Percentiles rank a stretch among this genome's conserved stretches.
These are phyloP conservation scores for Phaeosphaeriaceae sp. DNA, from an alignment of 2,329 filamentous ascomycete species.

Conservation along the genomic window DNA sequence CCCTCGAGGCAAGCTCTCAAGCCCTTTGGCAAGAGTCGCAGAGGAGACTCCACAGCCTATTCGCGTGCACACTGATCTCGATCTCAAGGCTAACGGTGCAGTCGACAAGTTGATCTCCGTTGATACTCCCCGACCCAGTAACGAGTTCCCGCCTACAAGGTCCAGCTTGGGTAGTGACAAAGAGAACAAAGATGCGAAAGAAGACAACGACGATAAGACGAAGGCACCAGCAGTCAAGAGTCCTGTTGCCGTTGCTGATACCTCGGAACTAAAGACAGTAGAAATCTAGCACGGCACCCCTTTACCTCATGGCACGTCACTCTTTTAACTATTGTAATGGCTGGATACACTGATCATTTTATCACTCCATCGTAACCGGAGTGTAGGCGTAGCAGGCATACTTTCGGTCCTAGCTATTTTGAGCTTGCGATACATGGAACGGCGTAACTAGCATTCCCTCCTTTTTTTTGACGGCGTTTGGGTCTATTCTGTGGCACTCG, in stretches of 20 bases:
- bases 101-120: slow-evolving; percentile 53
- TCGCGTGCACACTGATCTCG: slow-evolving; percentile 44
- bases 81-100: slow-evolving; percentile 32
- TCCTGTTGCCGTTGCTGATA: slow-evolving; percentile 29
- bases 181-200: slow-evolving; percentile 41
- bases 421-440: slow-evolving; percentile 23
- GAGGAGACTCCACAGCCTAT: slow-evolving; percentile 64
- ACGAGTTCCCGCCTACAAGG: slow-evolving; percentile 37
- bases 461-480: slow-evolving; percentile 5
- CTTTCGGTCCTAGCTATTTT: slow-evolving; percentile 12
- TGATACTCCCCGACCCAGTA: slow-evolving; percentile 50
- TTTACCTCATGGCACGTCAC: slow-evolving; percentile 1
- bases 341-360: slow-evolving; percentile 30
- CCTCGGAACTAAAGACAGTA: slow-evolving; percentile 56
- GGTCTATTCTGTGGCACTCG: slow-evolving; percentile 9
- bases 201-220: slow-evolving; percentile 27
- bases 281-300: slow-evolving; percentile 47
- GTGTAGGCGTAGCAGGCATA: slow-evolving; percentile 28
- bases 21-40: slow-evolving; percentile 74
- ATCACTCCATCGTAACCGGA: slow-evolving; percentile 19
- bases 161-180: slow-evolving; percentile 48
- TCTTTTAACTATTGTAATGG: slow-evolving; percentile 31
- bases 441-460: slow-evolving; percentile 13
- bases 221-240: slow-evolving; percentile 37
- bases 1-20: slow-evolving; percentile 70